Percentiles rank a stretch among this genome's conserved stretches.
phyloP scores from a whole-genome alignment of 1,139 yeast genomes.

The Magnusiomyces magnusii region DNA sequence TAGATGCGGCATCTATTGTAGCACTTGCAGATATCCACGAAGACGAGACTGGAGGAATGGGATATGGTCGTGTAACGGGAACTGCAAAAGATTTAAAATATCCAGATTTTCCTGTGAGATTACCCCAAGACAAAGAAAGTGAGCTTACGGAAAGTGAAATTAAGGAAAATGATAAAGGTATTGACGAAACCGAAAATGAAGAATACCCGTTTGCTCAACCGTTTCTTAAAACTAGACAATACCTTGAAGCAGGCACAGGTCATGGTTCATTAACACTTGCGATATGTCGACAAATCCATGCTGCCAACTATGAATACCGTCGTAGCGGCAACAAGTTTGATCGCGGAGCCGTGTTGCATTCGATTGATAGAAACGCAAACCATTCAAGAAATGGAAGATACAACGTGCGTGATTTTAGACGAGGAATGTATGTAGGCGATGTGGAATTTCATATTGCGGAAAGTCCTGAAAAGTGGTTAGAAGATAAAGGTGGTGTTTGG shows the following conservation, averaged over 20 bases:
- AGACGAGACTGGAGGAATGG: constrained; percentile 22
- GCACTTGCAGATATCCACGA: constrained; percentile 40
- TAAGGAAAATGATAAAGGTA: too few species aligned
- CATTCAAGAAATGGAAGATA: constrained; percentile 38
- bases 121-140: not conserved
- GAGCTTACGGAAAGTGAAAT: not conserved
- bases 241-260: constrained; percentile 46
- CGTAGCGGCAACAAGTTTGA: constrained; percentile 14
- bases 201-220: not conserved
- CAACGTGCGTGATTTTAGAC: constrained; percentile 34
- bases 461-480: constrained; percentile 39
- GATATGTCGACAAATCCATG: constrained; percentile 38
- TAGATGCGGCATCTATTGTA: constrained; percentile 42
- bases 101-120: constrained; percentile 3
- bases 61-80: constrained; percentile 27
- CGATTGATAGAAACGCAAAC: constrained; percentile 36
- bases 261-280: constrained; percentile 44
- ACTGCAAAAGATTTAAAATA: constrained; percentile 21
- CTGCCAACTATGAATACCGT: constrained; percentile 36
- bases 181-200: not conserved
- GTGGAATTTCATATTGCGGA: constrained; percentile 39
- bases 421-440: constrained; percentile 38
- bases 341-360: constrained; percentile 41
- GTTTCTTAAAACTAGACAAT: constrained; percentile 25
- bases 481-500: constrained; percentile 18